A percentile compares a stretch with the other conserved stretches of the same genome.
Evolutionary conservation across 2,329 filamentous ascomycete genomes (phyloP).

Genomic region (Exophiala oligosperma): DNA sequence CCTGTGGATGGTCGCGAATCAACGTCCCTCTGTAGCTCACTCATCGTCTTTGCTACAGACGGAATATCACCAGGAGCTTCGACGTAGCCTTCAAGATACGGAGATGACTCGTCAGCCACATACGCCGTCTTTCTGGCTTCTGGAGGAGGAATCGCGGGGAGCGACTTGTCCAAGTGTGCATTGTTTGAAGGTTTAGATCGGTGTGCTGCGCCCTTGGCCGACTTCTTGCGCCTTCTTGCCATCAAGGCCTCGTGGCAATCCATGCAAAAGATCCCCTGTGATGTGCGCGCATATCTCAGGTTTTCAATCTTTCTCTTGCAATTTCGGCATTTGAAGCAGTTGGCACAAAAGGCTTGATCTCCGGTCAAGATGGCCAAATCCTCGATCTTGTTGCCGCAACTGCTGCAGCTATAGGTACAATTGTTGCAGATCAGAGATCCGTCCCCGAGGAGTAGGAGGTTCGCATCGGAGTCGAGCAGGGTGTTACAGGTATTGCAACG

Average conservation of each 20-base stretch:
- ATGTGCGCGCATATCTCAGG: slow-evolving; percentile 92
- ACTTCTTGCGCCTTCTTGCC: slow-evolving; percentile 80
- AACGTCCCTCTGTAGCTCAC: slow-evolving; percentile 19
- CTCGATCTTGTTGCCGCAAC: slow-evolving; percentile 96
- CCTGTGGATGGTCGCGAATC: slow-evolving; percentile 23
- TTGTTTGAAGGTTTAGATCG: slow-evolving; percentile 32
- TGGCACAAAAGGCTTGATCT: slow-evolving; percentile 96
- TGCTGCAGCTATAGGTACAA: slow-evolving; percentile 98
- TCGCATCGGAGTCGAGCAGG: slow-evolving; percentile 95
- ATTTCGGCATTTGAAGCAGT: slow-evolving; percentile 95
- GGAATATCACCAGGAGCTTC: slow-evolving; percentile 21
- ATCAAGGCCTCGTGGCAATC: slow-evolving; percentile 96
- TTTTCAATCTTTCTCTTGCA: slow-evolving; percentile 99
- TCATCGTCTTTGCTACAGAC: slow-evolving; percentile 27
- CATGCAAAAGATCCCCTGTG: slow-evolving; percentile 99
- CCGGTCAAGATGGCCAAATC: slow-evolving; percentile 96
- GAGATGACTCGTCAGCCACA: slow-evolving; percentile 53
- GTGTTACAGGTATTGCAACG: slow-evolving; percentile 94
- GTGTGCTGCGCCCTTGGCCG: slow-evolving; percentile 31
- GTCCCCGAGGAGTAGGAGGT: slow-evolving; percentile 93
- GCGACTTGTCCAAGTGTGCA: slow-evolving; percentile 82
- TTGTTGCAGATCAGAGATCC: slow-evolving; percentile 99
- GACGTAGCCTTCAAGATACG: slow-evolving; percentile 39
- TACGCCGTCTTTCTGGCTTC: slow-evolving; percentile 27
- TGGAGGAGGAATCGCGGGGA: slow-evolving; percentile 84